Conservation (phyloP, 257 asterid genomes). For the Solanum piurae region DNA sequence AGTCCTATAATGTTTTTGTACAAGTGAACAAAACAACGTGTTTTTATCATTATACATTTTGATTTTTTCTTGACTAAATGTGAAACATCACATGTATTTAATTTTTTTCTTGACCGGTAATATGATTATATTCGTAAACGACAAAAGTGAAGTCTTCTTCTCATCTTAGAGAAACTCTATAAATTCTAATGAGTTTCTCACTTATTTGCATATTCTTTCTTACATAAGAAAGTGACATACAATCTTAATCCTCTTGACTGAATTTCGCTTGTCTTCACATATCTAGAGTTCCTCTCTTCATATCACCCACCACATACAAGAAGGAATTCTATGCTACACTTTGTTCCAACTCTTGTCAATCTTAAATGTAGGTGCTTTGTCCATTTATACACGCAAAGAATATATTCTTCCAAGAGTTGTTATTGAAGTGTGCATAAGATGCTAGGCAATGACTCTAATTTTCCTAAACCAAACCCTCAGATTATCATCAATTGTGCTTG, state of each 20-base stretch:
- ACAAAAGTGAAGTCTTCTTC: not conserved
- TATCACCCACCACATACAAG: not conserved
- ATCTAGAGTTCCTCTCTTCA: not conserved
- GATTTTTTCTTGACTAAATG: not conserved
- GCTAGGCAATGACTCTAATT: not conserved
- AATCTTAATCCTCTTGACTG: not conserved
- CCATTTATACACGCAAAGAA: not conserved
- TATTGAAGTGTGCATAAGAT: not conserved
- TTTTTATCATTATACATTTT: not conserved
- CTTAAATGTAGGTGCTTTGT: not conserved
- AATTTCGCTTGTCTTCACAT: not conserved
- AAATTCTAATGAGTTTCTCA: not conserved
- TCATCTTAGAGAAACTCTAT: not conserved
- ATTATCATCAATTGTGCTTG: not conserved
- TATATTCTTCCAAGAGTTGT: not conserved
- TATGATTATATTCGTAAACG: too few species aligned
- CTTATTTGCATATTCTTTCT: not conserved
- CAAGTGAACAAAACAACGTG: not conserved
- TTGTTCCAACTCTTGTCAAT: not conserved
- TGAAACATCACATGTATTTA: not conserved
- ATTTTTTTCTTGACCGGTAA: not conserved
- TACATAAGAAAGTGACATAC: not conserved
- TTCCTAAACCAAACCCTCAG: not conserved
- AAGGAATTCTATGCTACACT: not conserved
- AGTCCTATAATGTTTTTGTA: not conserved